Evolutionary conservation across 805 yeast genomes (phyloP).

Genomic region (Wickerhamiella kazuoi): DNA sequence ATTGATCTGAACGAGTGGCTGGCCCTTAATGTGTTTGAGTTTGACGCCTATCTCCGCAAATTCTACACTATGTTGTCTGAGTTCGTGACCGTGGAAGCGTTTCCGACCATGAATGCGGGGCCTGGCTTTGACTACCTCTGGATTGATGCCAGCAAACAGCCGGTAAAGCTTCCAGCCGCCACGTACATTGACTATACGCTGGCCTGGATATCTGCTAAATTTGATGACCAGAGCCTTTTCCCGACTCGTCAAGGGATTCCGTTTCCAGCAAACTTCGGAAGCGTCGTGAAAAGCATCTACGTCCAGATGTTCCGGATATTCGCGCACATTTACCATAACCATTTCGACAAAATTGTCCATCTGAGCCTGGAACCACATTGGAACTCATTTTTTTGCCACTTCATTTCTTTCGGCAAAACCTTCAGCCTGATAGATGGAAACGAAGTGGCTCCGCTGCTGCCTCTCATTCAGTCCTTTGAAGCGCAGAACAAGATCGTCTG

Average conservation of each 20-base stretch:
- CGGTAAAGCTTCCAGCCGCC: slow-evolving; percentile 74
- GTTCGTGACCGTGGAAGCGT: slow-evolving; percentile 74
- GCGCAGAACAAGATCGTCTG: slow-evolving; percentile 62
- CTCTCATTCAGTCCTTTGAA: slow-evolving; percentile 65
- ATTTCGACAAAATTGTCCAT: slow-evolving; percentile 85
- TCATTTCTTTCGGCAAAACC: slow-evolving; percentile 69
- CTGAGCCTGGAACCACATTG: slow-evolving; percentile 89
- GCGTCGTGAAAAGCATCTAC: slow-evolving; percentile 71
- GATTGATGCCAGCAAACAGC: slow-evolving; percentile 67
- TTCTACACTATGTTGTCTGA: slow-evolving; percentile 85
- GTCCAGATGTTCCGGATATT: slow-evolving; percentile 88
- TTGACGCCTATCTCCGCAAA: slow-evolving; percentile 67
- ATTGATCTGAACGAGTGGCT: slow-evolving; percentile 94
- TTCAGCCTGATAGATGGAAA: slow-evolving; percentile 61
- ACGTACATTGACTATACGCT: slow-evolving; percentile 85
- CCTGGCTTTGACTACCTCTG: slow-evolving; percentile 80
- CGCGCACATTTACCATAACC: slow-evolving; percentile 89
- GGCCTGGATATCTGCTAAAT: slow-evolving; percentile 73
- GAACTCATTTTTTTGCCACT: slow-evolving; percentile 95
- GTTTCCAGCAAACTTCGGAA: slow-evolving; percentile 69
- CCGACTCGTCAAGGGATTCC: slow-evolving; percentile 83
- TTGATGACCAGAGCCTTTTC: slow-evolving; percentile 75
- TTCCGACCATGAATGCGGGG: slow-evolving; percentile 93
- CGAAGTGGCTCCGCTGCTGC: slow-evolving; percentile 64
- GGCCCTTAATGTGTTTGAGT: slow-evolving; percentile 80